phyloP scores from a whole-genome alignment of 768 basidiomycete genomes.

The Filobasidium floriforme region DNA sequence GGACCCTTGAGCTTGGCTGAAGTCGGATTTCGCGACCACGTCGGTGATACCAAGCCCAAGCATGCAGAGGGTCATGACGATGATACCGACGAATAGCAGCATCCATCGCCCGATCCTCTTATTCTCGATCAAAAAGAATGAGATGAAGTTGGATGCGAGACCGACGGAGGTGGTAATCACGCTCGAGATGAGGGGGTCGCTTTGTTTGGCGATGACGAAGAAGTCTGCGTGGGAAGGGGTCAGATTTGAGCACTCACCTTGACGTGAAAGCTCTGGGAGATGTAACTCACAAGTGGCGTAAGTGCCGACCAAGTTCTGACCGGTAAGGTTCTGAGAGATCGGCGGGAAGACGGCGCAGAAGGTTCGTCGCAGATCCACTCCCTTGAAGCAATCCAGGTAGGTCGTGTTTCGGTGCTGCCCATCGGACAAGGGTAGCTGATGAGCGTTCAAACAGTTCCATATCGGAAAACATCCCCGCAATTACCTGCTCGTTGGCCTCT shows the following conservation, averaged over 20 bases:
- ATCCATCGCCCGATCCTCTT: conserved; percentile 23
- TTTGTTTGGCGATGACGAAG: conserved; percentile 26
- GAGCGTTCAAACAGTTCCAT: background rate
- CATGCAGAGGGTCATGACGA: background rate
- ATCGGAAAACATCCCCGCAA: background rate
- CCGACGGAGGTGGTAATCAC: conserved; percentile 25
- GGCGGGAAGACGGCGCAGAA: conserved; percentile 26
- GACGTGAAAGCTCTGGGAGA: background rate
- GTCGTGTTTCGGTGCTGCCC: background rate
- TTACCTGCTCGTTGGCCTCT: conserved; percentile 6
- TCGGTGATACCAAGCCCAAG: conserved; percentile 26
- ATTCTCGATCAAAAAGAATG: conserved; percentile 21
- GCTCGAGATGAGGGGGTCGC: conserved; percentile 23
- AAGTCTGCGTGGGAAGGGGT: conserved; percentile 9
- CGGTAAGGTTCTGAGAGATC: conserved; percentile 24
- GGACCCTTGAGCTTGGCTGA: conserved; percentile 17
- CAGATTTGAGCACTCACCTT: background rate
- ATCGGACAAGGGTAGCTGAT: no score
- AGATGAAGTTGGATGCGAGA: conserved; percentile 17
- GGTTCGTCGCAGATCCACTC: conserved; percentile 22
- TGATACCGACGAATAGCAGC: conserved; percentile 17
- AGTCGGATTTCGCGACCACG: conserved; percentile 12
- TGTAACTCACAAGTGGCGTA: conserved; percentile 12
- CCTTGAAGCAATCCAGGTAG: conserved; percentile 25
- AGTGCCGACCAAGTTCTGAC: conserved; percentile 23